Evolutionary conservation across 2,329 filamentous ascomycete genomes (phyloP), one percentile per base, ranked within the genome.

Genomic region (Diaporthe ampelina): DNA sequence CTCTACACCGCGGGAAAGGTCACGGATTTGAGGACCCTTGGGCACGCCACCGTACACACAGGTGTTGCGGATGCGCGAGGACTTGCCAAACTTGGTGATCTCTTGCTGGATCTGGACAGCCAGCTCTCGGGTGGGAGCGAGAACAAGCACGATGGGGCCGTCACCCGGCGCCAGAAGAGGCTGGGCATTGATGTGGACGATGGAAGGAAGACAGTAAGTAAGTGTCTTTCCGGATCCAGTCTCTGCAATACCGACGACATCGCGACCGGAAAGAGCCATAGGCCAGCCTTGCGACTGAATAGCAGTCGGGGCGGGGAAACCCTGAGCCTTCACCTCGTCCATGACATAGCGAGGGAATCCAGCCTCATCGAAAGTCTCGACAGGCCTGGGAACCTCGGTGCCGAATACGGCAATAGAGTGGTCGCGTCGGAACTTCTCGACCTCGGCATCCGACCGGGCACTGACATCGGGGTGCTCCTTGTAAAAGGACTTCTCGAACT

Each of bases 401-500:
- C 97, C 97, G 80, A 93, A 89, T 72, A 98, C 89, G 59, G 95
- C 90, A 85, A 99, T 98, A 81, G 94, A 89, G 81, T 97, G 92
- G 81, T 94, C 91, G 81, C 91, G 91, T 82, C 97, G 94, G 89
- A 98, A 99, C 73, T 92, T 94, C 37, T 95, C 93, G 74, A 99
- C 94, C 77, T 98, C 96, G 73, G 91, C 90, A 56, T 90, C 83
- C 17, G 94, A 92, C 81, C 97, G 94, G 80, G 85, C 88, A 76
- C 91, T 85, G 76, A 99, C 96, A 75, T 91, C 91, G 43, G 93
- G 89, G 82, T 97, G 92, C 86, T 98, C 97, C 88, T 98, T 98
- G 91, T 99, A 99, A 88, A 99, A 99, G 11, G 94, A 95, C 87
- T 99, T 99, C 84, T 99, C 97, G 86, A 99, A 99, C 86, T 98